These are phyloP conservation scores for Yarrowia sp. DNA, from an alignment of 805 yeast species.

Conservation along the genomic window DNA sequence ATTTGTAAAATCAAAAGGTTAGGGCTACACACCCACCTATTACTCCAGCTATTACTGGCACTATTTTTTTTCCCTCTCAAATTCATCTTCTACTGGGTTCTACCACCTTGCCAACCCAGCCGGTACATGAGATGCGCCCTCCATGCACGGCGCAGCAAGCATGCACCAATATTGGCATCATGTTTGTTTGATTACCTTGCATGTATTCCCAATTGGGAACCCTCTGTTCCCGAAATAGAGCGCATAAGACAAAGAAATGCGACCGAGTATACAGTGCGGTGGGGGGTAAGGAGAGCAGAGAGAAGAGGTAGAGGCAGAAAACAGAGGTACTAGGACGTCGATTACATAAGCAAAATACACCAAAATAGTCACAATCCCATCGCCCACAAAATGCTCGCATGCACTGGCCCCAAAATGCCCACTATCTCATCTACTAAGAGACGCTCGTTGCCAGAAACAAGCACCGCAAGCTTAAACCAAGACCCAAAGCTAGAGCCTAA, in stretches of 20 bases:
- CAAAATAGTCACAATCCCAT: not conserved
- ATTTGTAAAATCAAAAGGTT: too few relatives aligned
- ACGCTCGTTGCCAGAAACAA: not conserved
- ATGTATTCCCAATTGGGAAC: not conserved
- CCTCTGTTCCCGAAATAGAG: slow-evolving; percentile 3
- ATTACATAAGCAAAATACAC: too few relatives aligned
- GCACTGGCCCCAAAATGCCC: not conserved
- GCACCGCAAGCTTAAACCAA: not conserved
- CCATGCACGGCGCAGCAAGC: slow-evolving; percentile 23
- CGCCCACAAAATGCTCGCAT: too few relatives aligned
- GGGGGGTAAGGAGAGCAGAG: not conserved
- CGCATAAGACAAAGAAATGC: not conserved
- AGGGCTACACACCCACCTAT: too few relatives aligned
- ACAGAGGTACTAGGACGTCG: not conserved
- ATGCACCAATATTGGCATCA: slow-evolving; percentile 7
- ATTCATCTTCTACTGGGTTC: not conserved
- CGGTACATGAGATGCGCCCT: not conserved
- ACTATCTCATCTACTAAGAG: not conserved
- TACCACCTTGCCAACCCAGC: not conserved
- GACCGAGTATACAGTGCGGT: not conserved
- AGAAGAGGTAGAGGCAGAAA: not conserved
- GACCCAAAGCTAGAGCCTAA: not conserved
- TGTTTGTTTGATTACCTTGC: slow-evolving; percentile 18
- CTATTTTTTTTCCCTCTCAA: not conserved
- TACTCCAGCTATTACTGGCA: too few relatives aligned